These are phyloP conservation scores for Primulina huaijiensis DNA, from an alignment of 257 asterid genomes.

Conservation along the genomic window DNA sequence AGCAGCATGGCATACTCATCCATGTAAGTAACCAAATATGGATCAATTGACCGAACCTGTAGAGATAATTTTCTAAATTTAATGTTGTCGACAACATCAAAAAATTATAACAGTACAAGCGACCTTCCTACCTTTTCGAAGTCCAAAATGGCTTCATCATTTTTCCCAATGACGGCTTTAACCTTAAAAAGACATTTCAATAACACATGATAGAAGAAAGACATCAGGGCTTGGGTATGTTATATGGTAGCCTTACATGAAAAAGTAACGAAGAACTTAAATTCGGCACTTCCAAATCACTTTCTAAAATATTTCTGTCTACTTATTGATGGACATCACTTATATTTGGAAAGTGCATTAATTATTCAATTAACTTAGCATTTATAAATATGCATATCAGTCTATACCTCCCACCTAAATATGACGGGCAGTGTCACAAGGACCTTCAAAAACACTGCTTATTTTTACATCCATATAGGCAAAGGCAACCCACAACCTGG, in stretches of 20 bases:
- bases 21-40: constrained; percentile 78
- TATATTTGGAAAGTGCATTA: constrained; percentile 7
- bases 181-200: constrained; percentile 47
- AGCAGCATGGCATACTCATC: constrained; percentile 99
- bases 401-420: neutral
- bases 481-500: neutral
- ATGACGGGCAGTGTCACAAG: neutral
- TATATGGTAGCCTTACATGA: constrained; percentile 15
- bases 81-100: constrained; percentile 16
- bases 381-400: neutral
- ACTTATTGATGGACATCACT: neutral
- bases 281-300: neutral
- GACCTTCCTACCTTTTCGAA: constrained; percentile 71
- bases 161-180: constrained; percentile 81
- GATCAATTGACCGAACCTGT: constrained; percentile 88
- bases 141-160: constrained; percentile 83
- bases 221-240: constrained; percentile 10
- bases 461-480: neutral
- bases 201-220: constrained; percentile 20
- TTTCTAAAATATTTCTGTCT: neutral
- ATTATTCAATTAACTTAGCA: neutral
- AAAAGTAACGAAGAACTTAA: neutral
- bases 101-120: constrained; percentile 6
- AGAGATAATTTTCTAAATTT: constrained; percentile 28
- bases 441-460: neutral